Evolutionary conservation across 1,139 yeast species (phyloP).

Genomic region (Debaryomycetaceae sp.): DNA sequence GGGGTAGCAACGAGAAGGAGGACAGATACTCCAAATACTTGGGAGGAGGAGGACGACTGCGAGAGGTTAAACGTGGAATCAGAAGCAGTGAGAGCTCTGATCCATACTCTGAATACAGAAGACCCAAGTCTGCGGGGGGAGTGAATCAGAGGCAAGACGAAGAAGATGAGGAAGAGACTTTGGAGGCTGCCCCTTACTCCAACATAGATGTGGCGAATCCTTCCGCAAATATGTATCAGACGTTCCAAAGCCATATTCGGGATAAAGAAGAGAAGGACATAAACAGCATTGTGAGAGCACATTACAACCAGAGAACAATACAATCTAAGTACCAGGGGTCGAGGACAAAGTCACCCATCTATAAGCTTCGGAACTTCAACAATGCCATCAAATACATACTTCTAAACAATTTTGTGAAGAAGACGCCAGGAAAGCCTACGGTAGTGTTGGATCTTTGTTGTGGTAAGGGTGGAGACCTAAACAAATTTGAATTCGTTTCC

Average conservation of each 20-base stretch:
- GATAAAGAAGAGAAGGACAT: constrained; percentile 36
- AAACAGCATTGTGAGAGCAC: constrained; percentile 68
- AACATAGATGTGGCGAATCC: constrained; percentile 32
- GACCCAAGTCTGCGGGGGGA: constrained; percentile 1
- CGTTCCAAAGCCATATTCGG: constrained; percentile 40
- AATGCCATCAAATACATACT: constrained; percentile 87
- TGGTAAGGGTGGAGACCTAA: constrained; percentile 97
- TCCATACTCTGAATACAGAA: background rate
- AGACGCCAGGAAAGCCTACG: constrained; percentile 38
- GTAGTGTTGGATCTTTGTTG: constrained; percentile 80
- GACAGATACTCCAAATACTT: constrained; percentile 31
- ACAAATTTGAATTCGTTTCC: constrained; percentile 77
- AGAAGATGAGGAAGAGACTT: constrained; percentile 11
- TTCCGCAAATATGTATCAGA: constrained; percentile 28
- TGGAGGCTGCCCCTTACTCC: constrained; percentile 24
- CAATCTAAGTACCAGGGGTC: constrained; percentile 58
- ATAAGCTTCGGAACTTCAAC: constrained; percentile 82
- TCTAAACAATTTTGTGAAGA: constrained; percentile 62
- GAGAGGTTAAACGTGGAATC: constrained; percentile 5
- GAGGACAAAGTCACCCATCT: constrained; percentile 78
- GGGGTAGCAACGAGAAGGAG: constrained; percentile 3
- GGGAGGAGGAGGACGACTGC: constrained; percentile 7
- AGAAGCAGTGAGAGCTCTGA: constrained; percentile 6
- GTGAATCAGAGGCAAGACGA: constrained; percentile 5
- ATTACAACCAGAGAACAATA: constrained; percentile 82